These are phyloP conservation scores for Crucibulum parvulum DNA, from an alignment of 1,284 basidiomycete species.

Conservation along the genomic window DNA sequence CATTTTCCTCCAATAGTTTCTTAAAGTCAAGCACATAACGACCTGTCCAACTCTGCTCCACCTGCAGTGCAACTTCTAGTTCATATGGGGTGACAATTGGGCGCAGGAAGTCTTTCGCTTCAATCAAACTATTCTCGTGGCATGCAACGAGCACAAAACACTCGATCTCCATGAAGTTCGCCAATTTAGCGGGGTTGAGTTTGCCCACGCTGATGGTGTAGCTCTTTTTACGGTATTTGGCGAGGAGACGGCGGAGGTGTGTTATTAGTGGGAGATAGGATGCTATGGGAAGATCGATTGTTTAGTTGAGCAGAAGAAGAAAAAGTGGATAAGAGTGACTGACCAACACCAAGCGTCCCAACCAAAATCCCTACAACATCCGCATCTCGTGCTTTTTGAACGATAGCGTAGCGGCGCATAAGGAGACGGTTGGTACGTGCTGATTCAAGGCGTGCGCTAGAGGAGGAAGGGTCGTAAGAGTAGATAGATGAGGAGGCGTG, in stretches of 20 bases:
- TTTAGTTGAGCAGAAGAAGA: not conserved
- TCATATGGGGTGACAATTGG: constrained; percentile 98
- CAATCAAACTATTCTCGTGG: constrained; percentile 91
- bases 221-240: constrained; percentile 79
- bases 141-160: constrained; percentile 97
- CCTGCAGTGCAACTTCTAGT: constrained; percentile 81
- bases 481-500: constrained; percentile 67
- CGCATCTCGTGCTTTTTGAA: constrained; percentile 91
- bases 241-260: constrained; percentile 75
- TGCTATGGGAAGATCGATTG: constrained; percentile 47
- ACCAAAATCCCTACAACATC: constrained; percentile 97
- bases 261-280: constrained; percentile 85
- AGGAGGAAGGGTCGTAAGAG: constrained; percentile 74
- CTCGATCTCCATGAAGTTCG: constrained; percentile 96
- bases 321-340: constrained; percentile 27
- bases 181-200: constrained; percentile 94
- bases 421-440: constrained; percentile 80
- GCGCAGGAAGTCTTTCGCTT: constrained; percentile 89
- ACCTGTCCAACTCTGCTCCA: constrained; percentile 78
- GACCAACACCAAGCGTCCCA: constrained; percentile 91
- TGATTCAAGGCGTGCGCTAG: constrained; percentile 62
- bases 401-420: constrained; percentile 89
- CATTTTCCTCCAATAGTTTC: constrained; percentile 59
- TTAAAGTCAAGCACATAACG: constrained; percentile 87
- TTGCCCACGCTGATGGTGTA: constrained; percentile 98